Base-by-base conservation (phyloP, 202 grass and related monocot species). In the Panicum hallii region DNA sequence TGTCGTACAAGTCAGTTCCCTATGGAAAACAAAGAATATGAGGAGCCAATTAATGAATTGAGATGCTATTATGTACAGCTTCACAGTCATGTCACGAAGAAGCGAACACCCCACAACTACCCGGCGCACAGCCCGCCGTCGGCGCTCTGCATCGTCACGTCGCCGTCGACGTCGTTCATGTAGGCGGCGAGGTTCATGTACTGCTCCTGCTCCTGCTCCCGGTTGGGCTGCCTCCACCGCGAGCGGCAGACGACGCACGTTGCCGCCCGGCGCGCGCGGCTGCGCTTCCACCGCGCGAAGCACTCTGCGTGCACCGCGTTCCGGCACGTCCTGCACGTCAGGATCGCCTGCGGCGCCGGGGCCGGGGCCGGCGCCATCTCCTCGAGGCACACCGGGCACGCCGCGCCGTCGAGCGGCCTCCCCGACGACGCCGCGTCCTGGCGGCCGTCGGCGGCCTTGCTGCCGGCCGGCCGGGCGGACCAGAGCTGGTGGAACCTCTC, bases 241-340 rank as follows among this genome's bases (percentile, higher is more conserved):
- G 97, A 85, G 41, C 97, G 88, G 88, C 97, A 99, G 60, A 99
- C 94, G 16, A 97, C 97, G 83, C 93, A 99, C 79, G 88, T 97
- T 57, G 91, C 92, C 13, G 86, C 86, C 43, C 97, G 88, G 68
- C 97, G 65, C 6, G 79, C 69, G 1, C 91, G 84, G 85, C 90
- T 94, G 41, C 97, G 85, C 87, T 90, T 99, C 97, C 97, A 99
- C 79, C 90, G 86, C 62, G 75, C 79, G 65, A 94, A 87, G 87
- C 97, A 99, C 86, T 96, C 93, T 55, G 84, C 90, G 83, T 99
- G 97, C 77, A 99, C 75, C 11, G 91, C 87, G 75, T 99, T 99
- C 44, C 91, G 88, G 81, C 97, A 99, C 19, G 90, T 92, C 41
- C 82, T 75, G 87, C 97, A 99, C 36, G 86, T 94, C 74, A 88